Evolutionary conservation across 306 rosid genomes (phyloP).

Genomic region (Malus asiatica): DNA sequence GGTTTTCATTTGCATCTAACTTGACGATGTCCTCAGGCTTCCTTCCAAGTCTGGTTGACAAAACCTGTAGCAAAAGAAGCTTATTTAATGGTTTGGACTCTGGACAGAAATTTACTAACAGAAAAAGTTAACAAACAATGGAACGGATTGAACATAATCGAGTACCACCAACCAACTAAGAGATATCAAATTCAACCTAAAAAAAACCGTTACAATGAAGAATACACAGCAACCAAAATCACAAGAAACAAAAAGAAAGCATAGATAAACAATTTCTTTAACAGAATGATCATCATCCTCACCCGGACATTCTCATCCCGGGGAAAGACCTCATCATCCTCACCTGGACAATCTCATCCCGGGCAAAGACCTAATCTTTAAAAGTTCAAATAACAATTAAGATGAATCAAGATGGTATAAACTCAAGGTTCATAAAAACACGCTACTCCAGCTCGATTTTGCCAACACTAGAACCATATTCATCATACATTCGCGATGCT

Average conservation of each 20-base stretch:
- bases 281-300: neutral
- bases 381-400: neutral
- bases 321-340: neutral
- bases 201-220: neutral
- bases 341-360: neutral
- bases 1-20: conserved; percentile 95
- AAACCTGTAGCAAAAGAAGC: conserved; percentile 42
- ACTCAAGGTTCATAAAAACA: neutral
- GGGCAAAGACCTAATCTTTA: neutral
- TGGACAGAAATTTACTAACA: conserved; percentile 6
- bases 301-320: neutral
- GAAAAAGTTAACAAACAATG: neutral
- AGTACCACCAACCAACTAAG: neutral
- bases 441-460: neutral
- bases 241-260: neutral
- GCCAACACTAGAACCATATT: neutral
- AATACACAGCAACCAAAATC: neutral
- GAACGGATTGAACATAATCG: fast-evolving
- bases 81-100: neutral
- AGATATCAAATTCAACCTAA: neutral
- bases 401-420: neutral
- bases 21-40: conserved; percentile 94
- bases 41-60: conserved; percentile 78
- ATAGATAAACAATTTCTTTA: neutral
- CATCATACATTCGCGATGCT: neutral